phyloP scores from a whole-genome alignment of 176 grass and related monocot genomes.

The Eremochloa ophiuroides region DNA sequence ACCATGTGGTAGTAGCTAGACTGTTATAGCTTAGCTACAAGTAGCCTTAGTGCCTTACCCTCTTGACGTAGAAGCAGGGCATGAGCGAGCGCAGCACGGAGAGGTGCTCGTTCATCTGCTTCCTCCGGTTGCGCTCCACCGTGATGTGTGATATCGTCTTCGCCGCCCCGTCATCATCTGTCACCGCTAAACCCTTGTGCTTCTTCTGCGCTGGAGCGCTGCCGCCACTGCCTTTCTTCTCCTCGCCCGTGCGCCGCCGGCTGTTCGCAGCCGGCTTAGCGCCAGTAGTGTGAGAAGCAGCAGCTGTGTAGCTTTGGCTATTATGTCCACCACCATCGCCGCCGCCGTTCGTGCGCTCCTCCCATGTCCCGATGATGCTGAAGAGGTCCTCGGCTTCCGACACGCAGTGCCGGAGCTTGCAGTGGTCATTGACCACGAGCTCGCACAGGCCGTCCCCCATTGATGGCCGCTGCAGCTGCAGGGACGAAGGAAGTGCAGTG shows the following conservation, averaged over 20 bases:
- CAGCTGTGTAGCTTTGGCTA: not conserved
- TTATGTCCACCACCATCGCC: not conserved
- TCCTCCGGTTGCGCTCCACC: constrained; percentile 92
- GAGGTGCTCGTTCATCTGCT: constrained; percentile 87
- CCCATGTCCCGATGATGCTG: constrained; percentile 33
- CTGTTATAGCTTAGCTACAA: not conserved
- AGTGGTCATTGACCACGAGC: constrained; percentile 15
- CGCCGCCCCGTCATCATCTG: not conserved
- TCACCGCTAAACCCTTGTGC: constrained; percentile 6
- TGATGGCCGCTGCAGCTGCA: not conserved
- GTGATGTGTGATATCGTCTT: constrained; percentile 61
- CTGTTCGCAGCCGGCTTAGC: not conserved
- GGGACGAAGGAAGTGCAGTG: not conserved
- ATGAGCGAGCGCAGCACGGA: constrained; percentile 65
- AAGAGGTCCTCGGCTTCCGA: constrained; percentile 35
- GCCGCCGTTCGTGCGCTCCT: constrained; percentile 4
- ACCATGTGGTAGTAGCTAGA: not conserved
- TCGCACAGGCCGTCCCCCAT: constrained; percentile 38
- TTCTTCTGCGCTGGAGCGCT: constrained; percentile 28
- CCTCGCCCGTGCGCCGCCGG: constrained; percentile 9
- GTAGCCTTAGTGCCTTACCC: constrained; percentile 32
- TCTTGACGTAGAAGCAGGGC: constrained; percentile 88
- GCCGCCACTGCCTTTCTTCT: not conserved
- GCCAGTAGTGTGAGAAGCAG: not conserved
- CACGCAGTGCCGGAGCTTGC: not conserved